Percentiles rank a stretch among this genome's conserved stretches.
phyloP scores from a whole-genome alignment of 129 eudicot species.

The Helianthus tuberosus region DNA sequence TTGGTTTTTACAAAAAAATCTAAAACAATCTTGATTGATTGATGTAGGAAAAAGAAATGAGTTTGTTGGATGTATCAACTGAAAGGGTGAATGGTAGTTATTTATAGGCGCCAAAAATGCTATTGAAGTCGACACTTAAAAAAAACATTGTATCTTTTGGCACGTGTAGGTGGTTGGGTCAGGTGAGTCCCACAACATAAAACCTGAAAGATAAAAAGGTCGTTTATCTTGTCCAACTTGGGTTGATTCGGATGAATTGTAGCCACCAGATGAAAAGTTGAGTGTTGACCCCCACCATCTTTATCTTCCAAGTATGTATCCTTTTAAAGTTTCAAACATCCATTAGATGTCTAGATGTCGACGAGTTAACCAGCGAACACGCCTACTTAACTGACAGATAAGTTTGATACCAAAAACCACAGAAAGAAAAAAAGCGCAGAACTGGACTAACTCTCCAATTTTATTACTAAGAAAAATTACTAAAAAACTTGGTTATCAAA shows the following conservation, averaged over 20 bases:
- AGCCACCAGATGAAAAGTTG: constrained; percentile 24
- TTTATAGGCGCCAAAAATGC: constrained; percentile 34
- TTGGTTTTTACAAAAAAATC: no score
- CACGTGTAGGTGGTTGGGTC: neutral
- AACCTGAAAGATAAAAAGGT: constrained; percentile 9
- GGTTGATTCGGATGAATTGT: constrained; percentile 35
- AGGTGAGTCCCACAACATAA: neutral
- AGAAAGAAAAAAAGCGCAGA: no score
- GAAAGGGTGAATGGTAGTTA: constrained; percentile 24
- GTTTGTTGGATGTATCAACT: constrained; percentile 28
- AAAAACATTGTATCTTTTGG: neutral
- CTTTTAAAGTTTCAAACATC: constrained; percentile 3
- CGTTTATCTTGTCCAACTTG: constrained; percentile 8
- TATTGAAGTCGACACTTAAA: constrained; percentile 24
- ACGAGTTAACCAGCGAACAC: neutral
- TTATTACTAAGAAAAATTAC: no score
- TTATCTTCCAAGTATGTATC: neutral
- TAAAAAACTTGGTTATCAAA: no score
- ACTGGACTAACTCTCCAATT: no score
- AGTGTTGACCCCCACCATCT: constrained; percentile 27
- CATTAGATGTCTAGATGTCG: neutral
- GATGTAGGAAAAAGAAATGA: neutral
- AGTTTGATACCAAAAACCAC: no score
- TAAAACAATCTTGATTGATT: constrained; percentile 7
- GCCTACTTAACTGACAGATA: neutral